These are phyloP conservation scores for Fusarium devonianum DNA, from an alignment of 2,329 filamentous ascomycete species.

Conservation along the genomic window DNA sequence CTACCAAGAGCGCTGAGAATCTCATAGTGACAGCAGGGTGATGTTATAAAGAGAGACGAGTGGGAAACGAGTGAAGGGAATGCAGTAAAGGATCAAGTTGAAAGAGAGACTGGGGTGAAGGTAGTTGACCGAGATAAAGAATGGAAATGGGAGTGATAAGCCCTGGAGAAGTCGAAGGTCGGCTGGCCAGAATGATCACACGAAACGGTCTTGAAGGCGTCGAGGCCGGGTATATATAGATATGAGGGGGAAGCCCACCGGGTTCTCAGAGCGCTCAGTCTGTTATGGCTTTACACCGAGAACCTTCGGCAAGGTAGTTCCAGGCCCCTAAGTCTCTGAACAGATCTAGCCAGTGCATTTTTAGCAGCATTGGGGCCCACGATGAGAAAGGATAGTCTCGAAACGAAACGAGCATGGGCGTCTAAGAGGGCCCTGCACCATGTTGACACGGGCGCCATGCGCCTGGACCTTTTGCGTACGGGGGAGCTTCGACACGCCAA, in stretches of 20 bases:
- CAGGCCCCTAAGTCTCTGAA: constrained; percentile 21
- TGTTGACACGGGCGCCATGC: constrained; percentile 9
- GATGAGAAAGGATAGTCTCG: constrained; percentile 6
- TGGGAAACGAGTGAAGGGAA: constrained; percentile 7
- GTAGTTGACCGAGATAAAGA: no score
- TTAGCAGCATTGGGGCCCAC: no score
- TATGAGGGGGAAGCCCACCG: no score
- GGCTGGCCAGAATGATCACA: no score
- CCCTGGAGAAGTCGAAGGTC: no score
- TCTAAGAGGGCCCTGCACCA: constrained; percentile 10
- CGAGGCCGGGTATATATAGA: no score
- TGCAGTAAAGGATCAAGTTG: constrained; percentile 2
- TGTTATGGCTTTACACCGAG: constrained; percentile 17
- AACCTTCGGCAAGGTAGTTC: constrained; percentile 26
- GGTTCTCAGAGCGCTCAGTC: no score
- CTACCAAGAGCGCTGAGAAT: constrained; percentile 32
- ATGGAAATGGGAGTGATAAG: no score
- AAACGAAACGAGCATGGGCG: constrained; percentile 8
- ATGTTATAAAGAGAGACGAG: background rate
- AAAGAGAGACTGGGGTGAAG: no score
- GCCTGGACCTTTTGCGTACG: no score
- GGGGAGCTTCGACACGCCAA: no score
- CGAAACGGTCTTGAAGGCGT: no score
- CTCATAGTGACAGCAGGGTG: constrained; percentile 43
- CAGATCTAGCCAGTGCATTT: constrained; percentile 2